Base-by-base conservation (phyloP, 768 basidiomycete genomes). In the Mycena leptocephala region DNA sequence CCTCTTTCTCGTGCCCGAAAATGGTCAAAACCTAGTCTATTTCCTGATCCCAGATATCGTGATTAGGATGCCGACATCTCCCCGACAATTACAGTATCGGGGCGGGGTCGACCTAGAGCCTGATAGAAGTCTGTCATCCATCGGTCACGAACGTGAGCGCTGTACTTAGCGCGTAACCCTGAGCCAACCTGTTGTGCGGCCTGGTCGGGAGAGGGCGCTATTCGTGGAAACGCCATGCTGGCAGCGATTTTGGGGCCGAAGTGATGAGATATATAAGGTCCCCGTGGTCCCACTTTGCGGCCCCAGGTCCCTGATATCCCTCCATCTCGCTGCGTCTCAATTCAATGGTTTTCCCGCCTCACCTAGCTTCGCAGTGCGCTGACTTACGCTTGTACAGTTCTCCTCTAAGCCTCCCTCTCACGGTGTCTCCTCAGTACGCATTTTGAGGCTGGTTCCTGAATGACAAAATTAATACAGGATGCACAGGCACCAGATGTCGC, bases 11-110 rank as follows among this genome's bases (percentile, higher is more conserved):
- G 1, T 61, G n/a, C 20, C 56, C 35, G 7, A 70, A 48, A 10
- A 70, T 26, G 69, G 69, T 30, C 58, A 48, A 24, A 65, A 46
- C 72, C 22, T 10, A 46, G 51, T 43, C 24, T 73, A 58, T 73
- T 65, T 65, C 14, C 16, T 48, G 63, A 65, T 65, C 20, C 48
- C 37, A 11, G 26, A 18, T 18, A 53, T 13, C 5, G 20, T 39
- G 33, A 61, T 61, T 35, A 35, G 35, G 39, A 64, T 55, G 39
- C 72, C 72, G 65, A 74, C 33, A 67, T 74, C 33, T 67, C 72
- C 9, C 72, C 72, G 72, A 73, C 64, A 73, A 66, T 73, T 9
- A 18, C 32, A 59, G 9, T 18, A n/a, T 22, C n/a, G 35, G 46
- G 18, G 26, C 7, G 18, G 13, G 62, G 41, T 5, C 41, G 35